phyloP scores from a whole-genome alignment of 176 grass and related monocot genomes.

The Triticum turgidum region DNA sequence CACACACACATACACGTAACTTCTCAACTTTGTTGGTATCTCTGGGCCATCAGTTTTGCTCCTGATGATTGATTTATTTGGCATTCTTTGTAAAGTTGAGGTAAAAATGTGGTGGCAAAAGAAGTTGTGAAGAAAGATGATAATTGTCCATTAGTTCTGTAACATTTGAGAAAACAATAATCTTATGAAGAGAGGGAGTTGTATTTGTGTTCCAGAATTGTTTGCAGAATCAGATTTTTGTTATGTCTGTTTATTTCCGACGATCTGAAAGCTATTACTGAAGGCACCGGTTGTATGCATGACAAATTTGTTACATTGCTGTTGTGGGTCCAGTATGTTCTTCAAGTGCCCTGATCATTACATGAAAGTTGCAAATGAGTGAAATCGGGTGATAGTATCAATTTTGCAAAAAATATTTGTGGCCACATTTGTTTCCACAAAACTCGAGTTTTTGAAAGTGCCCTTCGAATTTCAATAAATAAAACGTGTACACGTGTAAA shows the following conservation, averaged over 20 bases:
- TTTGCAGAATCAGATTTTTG: conserved; percentile 20
- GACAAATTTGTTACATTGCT: background rate
- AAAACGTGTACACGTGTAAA: too few relatives aligned
- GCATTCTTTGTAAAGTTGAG: conserved; percentile 35
- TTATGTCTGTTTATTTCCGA: background rate
- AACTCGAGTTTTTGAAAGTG: too few relatives aligned
- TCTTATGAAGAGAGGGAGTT: conserved; percentile 11
- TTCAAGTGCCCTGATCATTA: background rate
- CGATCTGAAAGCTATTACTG: background rate
- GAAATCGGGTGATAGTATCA: background rate
- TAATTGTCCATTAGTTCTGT: conserved; percentile 25
- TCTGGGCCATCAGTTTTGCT: conserved; percentile 31
- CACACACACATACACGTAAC: background rate
- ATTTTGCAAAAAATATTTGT: too few relatives aligned
- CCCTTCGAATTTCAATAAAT: too few relatives aligned
- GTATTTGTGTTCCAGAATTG: background rate
- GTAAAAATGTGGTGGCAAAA: conserved; percentile 35
- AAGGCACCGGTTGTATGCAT: background rate
- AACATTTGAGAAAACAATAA: conserved; percentile 48
- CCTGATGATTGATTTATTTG: conserved; percentile 19
- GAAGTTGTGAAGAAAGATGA: conserved; percentile 19
- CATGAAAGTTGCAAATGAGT: background rate
- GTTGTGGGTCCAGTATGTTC: background rate
- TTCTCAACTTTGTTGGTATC: conserved; percentile 30
- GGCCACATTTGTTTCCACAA: too few relatives aligned